Percentiles rank a stretch among this genome's conserved stretches.
Evolutionary conservation across 1,284 basidiomycete genomes (phyloP).

Genomic region (Tilletiaria anomala): DNA sequence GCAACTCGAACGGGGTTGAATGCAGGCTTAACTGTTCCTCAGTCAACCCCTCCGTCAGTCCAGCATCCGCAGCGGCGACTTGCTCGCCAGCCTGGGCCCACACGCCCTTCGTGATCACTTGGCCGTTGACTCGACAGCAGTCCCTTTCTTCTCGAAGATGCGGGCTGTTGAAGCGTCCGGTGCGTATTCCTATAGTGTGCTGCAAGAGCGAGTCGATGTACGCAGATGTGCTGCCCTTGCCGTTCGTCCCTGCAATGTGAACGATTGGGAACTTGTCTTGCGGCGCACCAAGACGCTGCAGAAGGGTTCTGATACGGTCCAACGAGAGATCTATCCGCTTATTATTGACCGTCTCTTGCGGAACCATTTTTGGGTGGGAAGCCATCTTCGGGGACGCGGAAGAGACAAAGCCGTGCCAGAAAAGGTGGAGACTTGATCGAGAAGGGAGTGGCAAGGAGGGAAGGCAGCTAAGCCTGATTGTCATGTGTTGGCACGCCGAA

Average conservation of each 20-base stretch:
- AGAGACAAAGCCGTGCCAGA: no score
- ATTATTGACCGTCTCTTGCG: no score
- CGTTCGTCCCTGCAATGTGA: constrained; percentile 91
- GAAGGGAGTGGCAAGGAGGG: no score
- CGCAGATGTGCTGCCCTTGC: constrained; percentile 83
- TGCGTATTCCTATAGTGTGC: constrained; percentile 43
- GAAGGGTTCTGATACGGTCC: constrained; percentile 53
- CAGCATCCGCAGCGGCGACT: constrained; percentile 3
- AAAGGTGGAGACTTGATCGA: no score
- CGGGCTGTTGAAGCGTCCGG: constrained; percentile 83
- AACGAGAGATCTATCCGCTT: constrained; percentile 74
- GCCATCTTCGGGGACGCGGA: no score
- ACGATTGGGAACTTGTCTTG: constrained; percentile 64
- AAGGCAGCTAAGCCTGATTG: no score
- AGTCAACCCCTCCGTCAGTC: not conserved
- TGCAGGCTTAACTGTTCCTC: constrained; percentile 15
- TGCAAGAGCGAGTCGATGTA: constrained; percentile 66
- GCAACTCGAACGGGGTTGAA: constrained; percentile 26
- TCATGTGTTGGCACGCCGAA: no score
- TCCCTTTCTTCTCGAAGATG: constrained; percentile 70
- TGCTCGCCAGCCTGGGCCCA: constrained; percentile 3
- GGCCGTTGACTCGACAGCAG: constrained; percentile 56
- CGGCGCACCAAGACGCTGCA: constrained; percentile 47
- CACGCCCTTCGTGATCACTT: constrained; percentile 42
- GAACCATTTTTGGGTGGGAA: no score